Conservation (phyloP, 768 basidiomycete species). For the Agrocybe praecox region DNA sequence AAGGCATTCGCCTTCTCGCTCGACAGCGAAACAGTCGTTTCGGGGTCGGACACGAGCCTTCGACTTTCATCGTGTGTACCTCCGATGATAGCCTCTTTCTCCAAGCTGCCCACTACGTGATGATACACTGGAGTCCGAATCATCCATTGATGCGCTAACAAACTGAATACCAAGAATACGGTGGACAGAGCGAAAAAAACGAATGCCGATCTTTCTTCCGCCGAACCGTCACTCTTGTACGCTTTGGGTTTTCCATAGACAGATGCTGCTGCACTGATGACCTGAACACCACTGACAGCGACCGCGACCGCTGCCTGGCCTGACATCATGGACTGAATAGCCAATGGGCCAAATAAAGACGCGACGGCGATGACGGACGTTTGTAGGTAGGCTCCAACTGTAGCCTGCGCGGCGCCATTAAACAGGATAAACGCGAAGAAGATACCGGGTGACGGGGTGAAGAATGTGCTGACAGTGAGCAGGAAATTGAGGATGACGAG, state of each 20-base stretch:
- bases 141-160: constrained; percentile 60
- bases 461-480: constrained; percentile 68
- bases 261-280: constrained; percentile 63
- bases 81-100: constrained; percentile 27
- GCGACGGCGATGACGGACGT: constrained; percentile 81
- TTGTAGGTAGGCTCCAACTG: constrained; percentile 73
- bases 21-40: constrained; percentile 19
- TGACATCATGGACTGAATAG: constrained; percentile 76
- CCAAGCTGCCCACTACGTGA: constrained; percentile 45
- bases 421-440: constrained; percentile 72
- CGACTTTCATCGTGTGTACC: constrained; percentile 33
- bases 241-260: constrained; percentile 44
- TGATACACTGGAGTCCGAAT: constrained; percentile 62
- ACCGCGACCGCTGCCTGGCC: constrained; percentile 89
- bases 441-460: constrained; percentile 48
- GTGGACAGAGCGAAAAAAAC: constrained; percentile 76
- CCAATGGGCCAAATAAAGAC: constrained; percentile 72
- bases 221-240: constrained; percentile 39
- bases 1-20: constrained; percentile 46
- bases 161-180: constrained; percentile 58
- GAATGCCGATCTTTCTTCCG: constrained; percentile 71
- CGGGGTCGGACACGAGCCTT: constrained; percentile 34
- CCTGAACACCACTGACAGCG: constrained; percentile 76
- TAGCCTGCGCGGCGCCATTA: constrained; percentile 59
- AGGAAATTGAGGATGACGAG: constrained; percentile 57